These are phyloP conservation scores for Angomonas deanei DNA, from an alignment of 208 protist species.

Conservation along the genomic window DNA sequence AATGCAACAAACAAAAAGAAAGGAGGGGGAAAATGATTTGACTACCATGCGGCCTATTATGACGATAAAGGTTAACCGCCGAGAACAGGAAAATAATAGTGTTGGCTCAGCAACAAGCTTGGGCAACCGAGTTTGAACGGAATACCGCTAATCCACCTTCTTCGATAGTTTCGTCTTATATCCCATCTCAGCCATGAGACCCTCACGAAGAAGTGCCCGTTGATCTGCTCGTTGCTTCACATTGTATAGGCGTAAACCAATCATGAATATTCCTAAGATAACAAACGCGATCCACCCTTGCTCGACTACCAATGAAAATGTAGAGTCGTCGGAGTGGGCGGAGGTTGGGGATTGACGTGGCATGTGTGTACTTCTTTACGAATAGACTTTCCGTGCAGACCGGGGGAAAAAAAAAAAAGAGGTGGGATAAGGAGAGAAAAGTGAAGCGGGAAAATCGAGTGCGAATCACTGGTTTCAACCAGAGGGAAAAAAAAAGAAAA, in stretches of 20 bases:
- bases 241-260: constrained; percentile 78
- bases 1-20: no score
- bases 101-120: no score
- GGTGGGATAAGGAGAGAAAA: neutral
- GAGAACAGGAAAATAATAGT: no score
- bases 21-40: neutral
- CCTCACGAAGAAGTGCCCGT: constrained; percentile 51
- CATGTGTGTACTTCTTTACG: no score
- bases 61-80: no score
- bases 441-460: no score
- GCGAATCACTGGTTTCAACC: no score
- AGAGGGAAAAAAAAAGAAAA: neutral
- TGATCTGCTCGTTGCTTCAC: constrained; percentile 59
- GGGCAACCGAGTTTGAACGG: no score
- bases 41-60: no score
- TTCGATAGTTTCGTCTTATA: constrained; percentile 19
- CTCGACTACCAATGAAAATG: constrained; percentile 35
- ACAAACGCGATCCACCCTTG: constrained; percentile 73
- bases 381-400: no score
- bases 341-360: neutral
- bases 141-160: constrained; percentile 14
- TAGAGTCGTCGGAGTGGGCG: constrained; percentile 21
- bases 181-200: constrained; percentile 55
- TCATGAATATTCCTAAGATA: constrained; percentile 61
- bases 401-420: constrained; percentile 13